phyloP scores from a whole-genome alignment of 1,284 basidiomycete species.

The Marasmius fiardii region DNA sequence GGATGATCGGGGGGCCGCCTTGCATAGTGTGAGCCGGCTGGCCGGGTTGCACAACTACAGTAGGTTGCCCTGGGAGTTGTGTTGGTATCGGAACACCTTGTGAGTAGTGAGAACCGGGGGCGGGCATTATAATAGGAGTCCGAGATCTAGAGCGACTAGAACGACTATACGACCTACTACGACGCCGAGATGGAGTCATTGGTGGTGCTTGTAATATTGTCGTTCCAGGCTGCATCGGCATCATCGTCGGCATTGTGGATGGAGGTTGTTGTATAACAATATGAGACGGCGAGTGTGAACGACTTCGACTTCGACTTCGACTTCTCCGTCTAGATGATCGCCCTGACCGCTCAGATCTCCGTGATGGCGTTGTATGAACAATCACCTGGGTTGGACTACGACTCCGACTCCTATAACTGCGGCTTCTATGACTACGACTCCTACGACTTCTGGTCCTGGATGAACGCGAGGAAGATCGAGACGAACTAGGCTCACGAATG shows the following conservation, averaged over 20 bases:
- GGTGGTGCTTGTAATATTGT: neutral
- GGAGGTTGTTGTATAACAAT: neutral
- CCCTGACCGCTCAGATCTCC: neutral
- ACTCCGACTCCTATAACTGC: slow-evolving; percentile 12
- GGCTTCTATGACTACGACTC: slow-evolving; percentile 16
- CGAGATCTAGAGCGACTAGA: neutral
- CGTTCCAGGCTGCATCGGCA: neutral
- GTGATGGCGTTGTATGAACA: neutral
- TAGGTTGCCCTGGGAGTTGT: neutral
- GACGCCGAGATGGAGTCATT: neutral
- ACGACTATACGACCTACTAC: slow-evolving; percentile 2
- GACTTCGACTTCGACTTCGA: neutral
- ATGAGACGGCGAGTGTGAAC: slow-evolving; percentile 8
- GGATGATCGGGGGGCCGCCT: too few species aligned
- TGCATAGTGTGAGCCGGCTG: neutral
- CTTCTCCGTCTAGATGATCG: neutral
- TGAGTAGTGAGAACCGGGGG: neutral
- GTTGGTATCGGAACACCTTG: neutral
- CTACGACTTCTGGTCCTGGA: slow-evolving; percentile 5
- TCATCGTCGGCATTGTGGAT: too few species aligned
- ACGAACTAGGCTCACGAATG: too few species aligned
- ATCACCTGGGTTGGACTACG: slow-evolving; percentile 11
- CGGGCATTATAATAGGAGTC: neutral
- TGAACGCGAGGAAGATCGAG: too few species aligned
- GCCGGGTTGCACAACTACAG: neutral